Conservation (phyloP, 2,329 filamentous ascomycete species). For the Cytospora chrysosperma region DNA sequence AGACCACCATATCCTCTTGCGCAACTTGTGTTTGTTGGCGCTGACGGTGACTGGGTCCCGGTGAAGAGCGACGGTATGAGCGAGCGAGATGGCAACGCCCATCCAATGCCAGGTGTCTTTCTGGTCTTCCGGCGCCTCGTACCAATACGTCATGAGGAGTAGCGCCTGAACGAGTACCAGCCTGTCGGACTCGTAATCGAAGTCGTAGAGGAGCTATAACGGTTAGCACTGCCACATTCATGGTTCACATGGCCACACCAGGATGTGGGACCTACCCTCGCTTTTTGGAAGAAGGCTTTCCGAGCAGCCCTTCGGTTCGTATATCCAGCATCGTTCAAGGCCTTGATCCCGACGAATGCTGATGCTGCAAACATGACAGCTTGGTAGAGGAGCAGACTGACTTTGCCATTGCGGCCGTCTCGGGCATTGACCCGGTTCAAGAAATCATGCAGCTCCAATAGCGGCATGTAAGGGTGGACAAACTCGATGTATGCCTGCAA, state of each 20-base stretch:
- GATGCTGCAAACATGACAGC: conserved; percentile 92
- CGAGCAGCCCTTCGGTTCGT: conserved; percentile 75
- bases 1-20: conserved; percentile 98
- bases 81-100: conserved; percentile 89
- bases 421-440: conserved; percentile 59
- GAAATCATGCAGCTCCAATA: conserved; percentile 68
- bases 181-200: conserved; percentile 90
- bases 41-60: conserved; percentile 76
- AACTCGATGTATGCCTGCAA: conserved; percentile 82
- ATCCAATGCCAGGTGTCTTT: conserved; percentile 99
- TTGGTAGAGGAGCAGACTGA: conserved; percentile 87
- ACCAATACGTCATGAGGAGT: conserved; percentile 95
- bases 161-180: conserved; percentile 85
- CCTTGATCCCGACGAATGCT: conserved; percentile 80
- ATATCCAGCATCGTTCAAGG: conserved; percentile 76
- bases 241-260: neutral
- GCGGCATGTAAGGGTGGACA: conserved; percentile 91
- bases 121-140: conserved; percentile 93
- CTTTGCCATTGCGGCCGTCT: conserved; percentile 68
- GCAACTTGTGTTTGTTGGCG: conserved; percentile 73
- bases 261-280: conserved; percentile 60
- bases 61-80: conserved; percentile 90
- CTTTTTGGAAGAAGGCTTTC: conserved; percentile 85
- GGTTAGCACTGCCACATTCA: conserved; percentile 10
- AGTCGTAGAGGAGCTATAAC: conserved; percentile 80